phyloP scores from a whole-genome alignment of 1,284 basidiomycete species.

The Inonotus obliquus region DNA sequence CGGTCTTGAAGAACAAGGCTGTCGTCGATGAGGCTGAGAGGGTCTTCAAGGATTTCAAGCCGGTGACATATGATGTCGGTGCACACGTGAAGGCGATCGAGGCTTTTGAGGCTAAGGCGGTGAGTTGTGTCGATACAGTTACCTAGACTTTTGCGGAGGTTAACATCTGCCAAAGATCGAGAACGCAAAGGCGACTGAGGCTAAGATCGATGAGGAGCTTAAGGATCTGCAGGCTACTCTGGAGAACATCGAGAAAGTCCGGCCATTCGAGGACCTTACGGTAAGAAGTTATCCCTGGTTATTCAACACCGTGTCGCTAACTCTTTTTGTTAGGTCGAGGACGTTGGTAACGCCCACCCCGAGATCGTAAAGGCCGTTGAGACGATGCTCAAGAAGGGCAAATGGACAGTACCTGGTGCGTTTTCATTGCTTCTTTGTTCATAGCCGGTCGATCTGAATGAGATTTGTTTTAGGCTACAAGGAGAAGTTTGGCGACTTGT shows the following conservation, averaged over 20 bases:
- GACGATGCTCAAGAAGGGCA: constrained; percentile 98
- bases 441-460: constrained; percentile 12
- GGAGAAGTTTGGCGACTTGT: constrained; percentile 92
- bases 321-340: constrained; percentile 57
- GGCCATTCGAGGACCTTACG: constrained; percentile 96
- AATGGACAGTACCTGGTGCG: constrained; percentile 93
- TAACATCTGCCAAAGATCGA: constrained; percentile 54
- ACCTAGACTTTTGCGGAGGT: constrained; percentile 7
- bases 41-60: constrained; percentile 86
- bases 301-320: constrained; percentile 3
- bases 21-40: constrained; percentile 94
- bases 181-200: constrained; percentile 87
- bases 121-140: constrained; percentile 40
- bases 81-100: constrained; percentile 95
- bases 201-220: constrained; percentile 91
- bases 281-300: constrained; percentile 40
- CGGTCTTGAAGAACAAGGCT: constrained; percentile 87
- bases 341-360: constrained; percentile 91
- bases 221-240: constrained; percentile 91
- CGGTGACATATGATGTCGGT: constrained; percentile 91
- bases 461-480: constrained; percentile 58
- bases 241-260: constrained; percentile 95
- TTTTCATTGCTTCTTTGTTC: constrained; percentile 13
- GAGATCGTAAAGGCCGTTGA: constrained; percentile 91
- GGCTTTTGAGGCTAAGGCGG: constrained; percentile 95